Evolutionary conservation across 768 basidiomycete species (phyloP).

Genomic region (Mycena crocata): DNA sequence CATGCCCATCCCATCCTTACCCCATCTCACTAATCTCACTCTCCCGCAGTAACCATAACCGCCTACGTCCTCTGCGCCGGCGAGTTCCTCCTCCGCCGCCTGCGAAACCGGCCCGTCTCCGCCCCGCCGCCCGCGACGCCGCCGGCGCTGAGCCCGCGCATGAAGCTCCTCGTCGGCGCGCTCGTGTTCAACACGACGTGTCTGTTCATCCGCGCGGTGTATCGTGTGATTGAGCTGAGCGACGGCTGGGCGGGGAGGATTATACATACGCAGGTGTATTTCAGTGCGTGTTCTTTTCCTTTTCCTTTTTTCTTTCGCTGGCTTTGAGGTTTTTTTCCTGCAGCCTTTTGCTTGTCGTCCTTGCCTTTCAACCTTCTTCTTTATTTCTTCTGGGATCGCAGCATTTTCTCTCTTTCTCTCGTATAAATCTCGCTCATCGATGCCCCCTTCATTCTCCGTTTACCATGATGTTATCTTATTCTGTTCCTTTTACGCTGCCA

Average conservation of each 20-base stretch:
- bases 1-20: no score
- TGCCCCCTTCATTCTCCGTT: no score
- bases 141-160: not conserved
- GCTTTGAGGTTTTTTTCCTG: not conserved
- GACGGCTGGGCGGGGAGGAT: conserved; percentile 49
- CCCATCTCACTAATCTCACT: conserved; percentile 38
- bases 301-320: not conserved
- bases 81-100: conserved; percentile 56
- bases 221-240: conserved; percentile 49
- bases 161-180: conserved; percentile 20
- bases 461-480: no score
- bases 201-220: conserved; percentile 40
- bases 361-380: not conserved
- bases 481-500: no score
- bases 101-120: conserved; percentile 16
- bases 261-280: conserved; percentile 46
- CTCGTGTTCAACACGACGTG: conserved; percentile 31
- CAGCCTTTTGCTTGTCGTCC: not conserved
- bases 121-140: not conserved
- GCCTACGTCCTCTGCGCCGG: conserved; percentile 43
- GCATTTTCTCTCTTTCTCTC: no score
- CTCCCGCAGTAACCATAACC: conserved; percentile 22
- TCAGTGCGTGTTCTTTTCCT: conserved; percentile 41
- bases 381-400: no score
- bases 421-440: no score